Evolutionary conservation across 441 rosid species (phyloP), one percentile per base, ranked within the genome.

Genomic region (Adansonia rubrostipa): DNA sequence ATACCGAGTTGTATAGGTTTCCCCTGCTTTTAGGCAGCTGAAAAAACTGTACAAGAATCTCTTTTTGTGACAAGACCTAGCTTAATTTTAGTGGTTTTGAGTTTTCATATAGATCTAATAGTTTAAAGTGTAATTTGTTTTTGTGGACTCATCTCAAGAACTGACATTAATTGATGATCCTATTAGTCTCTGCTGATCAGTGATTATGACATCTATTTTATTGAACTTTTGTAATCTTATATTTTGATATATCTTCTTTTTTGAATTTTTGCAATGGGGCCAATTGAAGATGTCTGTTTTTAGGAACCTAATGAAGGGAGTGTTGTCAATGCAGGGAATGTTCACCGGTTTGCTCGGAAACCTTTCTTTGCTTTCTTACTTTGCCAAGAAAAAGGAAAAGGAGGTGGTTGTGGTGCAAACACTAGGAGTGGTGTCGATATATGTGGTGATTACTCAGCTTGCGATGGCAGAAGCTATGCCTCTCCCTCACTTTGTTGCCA

Each of bases 391-490:
- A 89, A 90, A 78, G 82, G 99, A 95, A 79, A 91, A 82, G 36
- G 99, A 95, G 88, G 99, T 85, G 6, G 83, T 81, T 77, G 81
- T 88, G 73, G 97, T 95, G 83, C 99, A 95, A 77, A 89, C 99
- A n/a, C 85, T 95, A 40, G 99, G 99, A 9, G 98, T 89, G 22
- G 10, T 91, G 78, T 88, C 99, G 3, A 85, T 77, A 9, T 85
- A 85, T 77, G 81, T 89, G 45, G 93, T 95, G 15, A 62, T 93
- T 71, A 47, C 89, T 19, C 99, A 95, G 89, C 99, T 95, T 77
- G 92, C 96, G 20, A 82, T 91, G 82, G 99, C 91, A 74, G 91
- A 87, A 75, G 95, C 99, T 40, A 93, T 95, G 99, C 96, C 98
- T 81, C 53, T 88, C 76, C 88, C 87, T 65, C 80, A 81, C 75